These are phyloP conservation scores for Dipodascus albidus DNA, from an alignment of 805 yeast species.

Conservation along the genomic window DNA sequence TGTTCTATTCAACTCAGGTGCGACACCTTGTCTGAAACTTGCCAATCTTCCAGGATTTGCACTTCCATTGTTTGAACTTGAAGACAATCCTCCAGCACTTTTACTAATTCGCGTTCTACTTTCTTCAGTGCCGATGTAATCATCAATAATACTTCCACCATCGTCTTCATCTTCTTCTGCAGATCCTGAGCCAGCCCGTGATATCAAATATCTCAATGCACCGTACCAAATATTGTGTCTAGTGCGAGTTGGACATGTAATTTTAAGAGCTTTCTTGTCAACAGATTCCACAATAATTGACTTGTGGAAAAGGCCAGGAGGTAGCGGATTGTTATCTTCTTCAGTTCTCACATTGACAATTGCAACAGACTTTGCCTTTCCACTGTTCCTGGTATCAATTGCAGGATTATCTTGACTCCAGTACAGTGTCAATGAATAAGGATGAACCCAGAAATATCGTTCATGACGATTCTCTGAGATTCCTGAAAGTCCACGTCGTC, in stretches of 20 bases:
- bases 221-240: conserved; percentile 89
- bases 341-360: conserved; percentile 73
- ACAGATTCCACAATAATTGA: conserved; percentile 67
- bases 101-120: neutral
- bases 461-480: conserved; percentile 77
- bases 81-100: neutral
- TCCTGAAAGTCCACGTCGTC: conserved; percentile 51
- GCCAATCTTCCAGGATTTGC: neutral
- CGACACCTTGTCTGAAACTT: neutral
- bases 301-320: conserved; percentile 80
- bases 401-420: conserved; percentile 84
- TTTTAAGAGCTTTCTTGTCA: conserved; percentile 45
- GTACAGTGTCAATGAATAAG: conserved; percentile 79
- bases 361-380: conserved; percentile 68
- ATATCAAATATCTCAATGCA: conserved; percentile 64
- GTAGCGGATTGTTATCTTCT: conserved; percentile 75
- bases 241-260: conserved; percentile 80
- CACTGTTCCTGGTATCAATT: conserved; percentile 38
- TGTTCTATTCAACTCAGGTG: neutral
- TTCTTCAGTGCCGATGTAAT: neutral
- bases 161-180: neutral
- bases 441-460: conserved; percentile 93
- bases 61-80: neutral
- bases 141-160: neutral
- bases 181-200: conserved; percentile 19